phyloP scores from a whole-genome alignment of 257 asterid genomes.

The Vinca minor region DNA sequence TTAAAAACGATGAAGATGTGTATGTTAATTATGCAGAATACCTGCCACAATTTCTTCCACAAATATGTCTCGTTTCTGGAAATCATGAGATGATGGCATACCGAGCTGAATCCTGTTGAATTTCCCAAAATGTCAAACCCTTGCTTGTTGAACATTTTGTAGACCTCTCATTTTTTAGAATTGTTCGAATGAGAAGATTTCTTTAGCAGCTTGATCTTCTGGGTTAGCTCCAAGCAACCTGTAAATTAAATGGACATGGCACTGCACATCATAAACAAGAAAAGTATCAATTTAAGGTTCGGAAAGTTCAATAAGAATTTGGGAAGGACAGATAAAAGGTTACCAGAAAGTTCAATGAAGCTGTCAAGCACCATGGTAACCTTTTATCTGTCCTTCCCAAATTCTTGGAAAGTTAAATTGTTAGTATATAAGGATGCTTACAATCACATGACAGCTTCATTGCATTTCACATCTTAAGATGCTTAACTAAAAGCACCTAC shows the following conservation, averaged over 20 bases:
- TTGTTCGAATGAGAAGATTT: not conserved
- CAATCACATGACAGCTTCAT: constrained; percentile 1
- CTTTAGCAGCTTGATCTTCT: not conserved
- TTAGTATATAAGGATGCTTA: too few relatives aligned
- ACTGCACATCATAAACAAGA: not conserved
- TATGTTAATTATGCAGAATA: not conserved
- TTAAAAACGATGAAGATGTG: too few relatives aligned
- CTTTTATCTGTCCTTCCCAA: not conserved
- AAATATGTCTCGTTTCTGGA: not conserved
- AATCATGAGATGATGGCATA: not conserved
- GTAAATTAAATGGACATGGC: not conserved
- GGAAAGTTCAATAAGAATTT: not conserved
- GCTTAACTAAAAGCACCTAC: constrained; percentile 1
- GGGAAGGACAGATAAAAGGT: not conserved
- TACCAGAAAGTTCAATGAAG: too few relatives aligned
- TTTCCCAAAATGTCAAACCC: not conserved
- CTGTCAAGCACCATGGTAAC: too few relatives aligned
- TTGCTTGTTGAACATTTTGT: not conserved
- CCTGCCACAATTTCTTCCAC: not conserved
- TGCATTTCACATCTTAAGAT: not conserved
- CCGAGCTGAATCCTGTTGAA: not conserved
- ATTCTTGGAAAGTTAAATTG: too few relatives aligned
- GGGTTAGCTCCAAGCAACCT: not conserved
- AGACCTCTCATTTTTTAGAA: not conserved
- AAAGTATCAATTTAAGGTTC: not conserved